Percentiles rank a stretch among this genome's conserved stretches.
Evolutionary conservation across 2,329 filamentous ascomycete species (phyloP).

Genomic region (Phoma sp.): DNA sequence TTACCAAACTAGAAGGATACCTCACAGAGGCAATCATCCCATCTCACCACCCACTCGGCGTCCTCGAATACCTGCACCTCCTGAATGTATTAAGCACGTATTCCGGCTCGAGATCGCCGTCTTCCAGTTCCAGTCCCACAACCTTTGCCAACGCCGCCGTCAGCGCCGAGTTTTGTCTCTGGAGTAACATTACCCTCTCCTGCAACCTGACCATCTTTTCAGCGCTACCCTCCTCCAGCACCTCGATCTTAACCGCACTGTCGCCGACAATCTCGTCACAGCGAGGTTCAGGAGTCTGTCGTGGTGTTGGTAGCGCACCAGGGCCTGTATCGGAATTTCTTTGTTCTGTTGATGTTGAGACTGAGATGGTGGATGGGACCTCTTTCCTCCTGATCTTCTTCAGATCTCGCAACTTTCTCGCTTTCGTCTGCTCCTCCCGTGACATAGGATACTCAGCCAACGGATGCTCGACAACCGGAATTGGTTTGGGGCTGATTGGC

Average conservation of each 20-base stretch:
- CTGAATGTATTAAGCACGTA: slow-evolving; percentile 24
- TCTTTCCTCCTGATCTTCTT: slow-evolving; percentile 33
- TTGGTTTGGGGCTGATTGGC: slow-evolving; percentile 22
- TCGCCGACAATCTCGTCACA: slow-evolving; percentile 11
- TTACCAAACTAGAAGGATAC: background rate
- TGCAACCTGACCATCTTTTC: slow-evolving; percentile 29
- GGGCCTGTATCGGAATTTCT: slow-evolving; percentile 13
- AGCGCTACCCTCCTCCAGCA: slow-evolving; percentile 11
- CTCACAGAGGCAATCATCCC: background rate
- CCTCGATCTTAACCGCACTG: slow-evolving; percentile 15
- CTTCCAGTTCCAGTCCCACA: slow-evolving; percentile 32
- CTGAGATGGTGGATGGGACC: slow-evolving; percentile 5
- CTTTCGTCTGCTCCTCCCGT: slow-evolving; percentile 32
- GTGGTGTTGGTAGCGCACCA: slow-evolving; percentile 24
- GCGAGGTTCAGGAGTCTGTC: slow-evolving; percentile 25
- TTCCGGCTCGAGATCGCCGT: slow-evolving; percentile 30
- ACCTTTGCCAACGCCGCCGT: slow-evolving; percentile 37
- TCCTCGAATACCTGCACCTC: slow-evolving; percentile 14
- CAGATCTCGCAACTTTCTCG: slow-evolving; percentile 36
- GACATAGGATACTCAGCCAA: slow-evolving; percentile 21
- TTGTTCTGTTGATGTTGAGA: background rate
- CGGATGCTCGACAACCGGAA: slow-evolving; percentile 34
- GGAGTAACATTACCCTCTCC: slow-evolving; percentile 27
- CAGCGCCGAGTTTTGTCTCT: slow-evolving; percentile 37
- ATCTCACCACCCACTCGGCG: slow-evolving; percentile 15